Evolutionary conservation across 2,329 filamentous ascomycete species (phyloP).

Genomic region (Pyrenochaeta sp.): DNA sequence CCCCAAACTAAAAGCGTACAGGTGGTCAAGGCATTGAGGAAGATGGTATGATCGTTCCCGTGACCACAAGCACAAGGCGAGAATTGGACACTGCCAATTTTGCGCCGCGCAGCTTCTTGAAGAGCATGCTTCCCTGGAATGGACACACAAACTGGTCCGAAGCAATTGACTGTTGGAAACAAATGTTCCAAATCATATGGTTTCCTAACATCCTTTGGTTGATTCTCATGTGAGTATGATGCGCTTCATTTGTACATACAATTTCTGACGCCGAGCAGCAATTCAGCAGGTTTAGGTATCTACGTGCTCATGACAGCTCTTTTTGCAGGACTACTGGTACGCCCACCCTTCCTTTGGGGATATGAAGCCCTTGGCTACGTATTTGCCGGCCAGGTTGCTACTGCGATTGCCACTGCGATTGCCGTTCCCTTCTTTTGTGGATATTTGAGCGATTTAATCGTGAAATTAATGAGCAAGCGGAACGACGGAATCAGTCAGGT

Average conservation of each 20-base stretch:
- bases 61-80: slow-evolving; percentile 14
- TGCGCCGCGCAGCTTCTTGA: slow-evolving; percentile 10
- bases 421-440: slow-evolving; percentile 18
- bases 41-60: slow-evolving; percentile 11
- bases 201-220: slow-evolving; percentile 20
- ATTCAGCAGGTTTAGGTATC: slow-evolving; percentile 14
- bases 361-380: slow-evolving; percentile 17
- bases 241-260: too few species aligned
- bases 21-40: slow-evolving; percentile 17
- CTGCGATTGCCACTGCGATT: slow-evolving; percentile 12
- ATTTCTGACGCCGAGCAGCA: background rate
- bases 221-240: background rate
- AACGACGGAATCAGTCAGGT: too few species aligned
- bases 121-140: slow-evolving; percentile 17
- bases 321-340: slow-evolving; percentile 14
- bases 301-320: slow-evolving; percentile 20
- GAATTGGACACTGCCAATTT: slow-evolving; percentile 11
- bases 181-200: slow-evolving; percentile 20
- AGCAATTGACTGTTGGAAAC: slow-evolving; percentile 16
- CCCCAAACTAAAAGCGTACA: background rate
- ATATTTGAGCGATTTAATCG: slow-evolving; percentile 7
- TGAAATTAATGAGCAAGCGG: slow-evolving; percentile 11
- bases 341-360: slow-evolving; percentile 16
- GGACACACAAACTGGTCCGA: slow-evolving; percentile 13
- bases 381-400: slow-evolving; percentile 13